Percentiles rank a stretch among this genome's conserved stretches.
Evolutionary conservation across 805 yeast genomes (phyloP).

Genomic region (Tetrapisispora taiwanensis): DNA sequence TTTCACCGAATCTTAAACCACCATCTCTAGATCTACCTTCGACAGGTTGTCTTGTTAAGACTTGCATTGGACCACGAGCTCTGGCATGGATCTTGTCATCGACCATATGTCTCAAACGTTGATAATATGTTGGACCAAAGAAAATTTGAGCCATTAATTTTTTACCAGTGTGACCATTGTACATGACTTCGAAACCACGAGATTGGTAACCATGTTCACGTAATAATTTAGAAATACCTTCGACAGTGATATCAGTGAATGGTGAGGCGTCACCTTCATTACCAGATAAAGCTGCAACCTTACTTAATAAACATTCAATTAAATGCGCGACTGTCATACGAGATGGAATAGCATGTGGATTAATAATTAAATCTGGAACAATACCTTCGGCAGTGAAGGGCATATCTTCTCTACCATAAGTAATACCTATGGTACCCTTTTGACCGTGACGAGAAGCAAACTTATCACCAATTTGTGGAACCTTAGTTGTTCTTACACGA

Average conservation of each 20-base stretch:
- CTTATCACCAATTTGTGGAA: conserved; percentile 98
- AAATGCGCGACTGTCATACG: conserved; percentile 99
- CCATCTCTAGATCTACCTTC: conserved; percentile 99
- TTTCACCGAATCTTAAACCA: conserved; percentile 97
- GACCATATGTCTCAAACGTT: conserved; percentile 97
- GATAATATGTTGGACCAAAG: conserved; percentile 99
- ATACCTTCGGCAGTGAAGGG: conserved; percentile 93
- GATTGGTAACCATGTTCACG: conserved; percentile 96
- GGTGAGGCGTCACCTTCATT: conserved; percentile 99
- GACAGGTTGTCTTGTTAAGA: conserved; percentile 94
- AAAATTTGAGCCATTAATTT: conserved; percentile 95
- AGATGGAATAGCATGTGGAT: conserved; percentile 99
- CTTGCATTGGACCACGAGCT: conserved; percentile 98
- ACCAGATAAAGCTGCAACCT: conserved; percentile 90
- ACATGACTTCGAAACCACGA: conserved; percentile 97
- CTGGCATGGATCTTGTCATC: conserved; percentile 98
- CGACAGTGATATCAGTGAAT: conserved; percentile 96
- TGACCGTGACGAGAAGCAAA: conserved; percentile 99
- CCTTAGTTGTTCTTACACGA: conserved; percentile 96
- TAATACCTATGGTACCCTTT: conserved; percentile 99
- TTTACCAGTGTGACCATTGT: conserved; percentile 97
- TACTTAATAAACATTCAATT: conserved; percentile 92
- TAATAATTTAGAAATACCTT: conserved; percentile 83
- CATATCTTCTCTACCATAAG: conserved; percentile 97
- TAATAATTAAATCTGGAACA: conserved; percentile 94